Conservation (phyloP, 1,284 basidiomycete genomes). For the Rhodotorula mucilaginosa region DNA sequence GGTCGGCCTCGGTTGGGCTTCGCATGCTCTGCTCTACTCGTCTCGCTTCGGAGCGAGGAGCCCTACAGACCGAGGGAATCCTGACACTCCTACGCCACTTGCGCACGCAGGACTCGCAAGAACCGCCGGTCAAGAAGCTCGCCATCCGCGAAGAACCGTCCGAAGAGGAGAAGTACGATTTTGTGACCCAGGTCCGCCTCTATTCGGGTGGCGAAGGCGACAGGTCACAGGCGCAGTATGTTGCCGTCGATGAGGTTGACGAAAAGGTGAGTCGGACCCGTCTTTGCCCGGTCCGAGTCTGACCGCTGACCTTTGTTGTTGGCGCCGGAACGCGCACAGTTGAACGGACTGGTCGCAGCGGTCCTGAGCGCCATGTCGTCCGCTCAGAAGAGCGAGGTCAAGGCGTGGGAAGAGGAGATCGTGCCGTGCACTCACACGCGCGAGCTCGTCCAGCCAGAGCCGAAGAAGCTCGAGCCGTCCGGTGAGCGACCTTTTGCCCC, state of each 20-base stretch:
- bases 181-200: slow-evolving; percentile 66
- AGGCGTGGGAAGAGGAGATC: slow-evolving; percentile 97
- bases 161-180: slow-evolving; percentile 85
- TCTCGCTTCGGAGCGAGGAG: too few relatives aligned
- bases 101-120: slow-evolving; percentile 56
- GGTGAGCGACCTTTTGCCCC: slow-evolving; percentile 49
- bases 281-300: too few relatives aligned
- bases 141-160: slow-evolving; percentile 72
- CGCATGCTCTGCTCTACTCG: neutral
- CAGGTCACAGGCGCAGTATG: slow-evolving; percentile 53
- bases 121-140: slow-evolving; percentile 86
- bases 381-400: slow-evolving; percentile 86
- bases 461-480: slow-evolving; percentile 57
- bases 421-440: slow-evolving; percentile 81
- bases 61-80: neutral
- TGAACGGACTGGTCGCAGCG: slow-evolving; percentile 60
- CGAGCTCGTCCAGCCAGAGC: slow-evolving; percentile 65
- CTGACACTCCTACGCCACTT: neutral
- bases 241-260: slow-evolving; percentile 30
- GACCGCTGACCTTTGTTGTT: neutral
- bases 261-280: slow-evolving; percentile 40
- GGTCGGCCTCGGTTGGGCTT: neutral
- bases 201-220: slow-evolving; percentile 54
- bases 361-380: slow-evolving; percentile 82
- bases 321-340: slow-evolving; percentile 18